Conservation (phyloP, 2,329 filamentous ascomycete species). For the Fusarium mundagurra region DNA sequence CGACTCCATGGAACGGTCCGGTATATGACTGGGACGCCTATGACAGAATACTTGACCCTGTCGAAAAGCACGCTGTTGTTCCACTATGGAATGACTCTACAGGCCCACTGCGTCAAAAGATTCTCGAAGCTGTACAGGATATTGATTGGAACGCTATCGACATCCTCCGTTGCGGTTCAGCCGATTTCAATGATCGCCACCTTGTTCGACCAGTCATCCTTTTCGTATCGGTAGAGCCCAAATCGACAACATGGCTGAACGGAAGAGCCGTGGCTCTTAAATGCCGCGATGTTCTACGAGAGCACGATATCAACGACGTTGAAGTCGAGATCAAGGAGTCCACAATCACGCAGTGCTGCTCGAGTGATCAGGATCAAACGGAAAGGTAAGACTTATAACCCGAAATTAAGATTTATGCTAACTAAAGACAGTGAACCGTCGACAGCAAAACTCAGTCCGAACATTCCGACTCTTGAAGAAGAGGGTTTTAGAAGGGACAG, state of each 20-base stretch:
- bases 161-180: not conserved
- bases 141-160: not conserved
- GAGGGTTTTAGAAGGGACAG: not conserved
- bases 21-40: not conserved
- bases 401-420: accelerated
- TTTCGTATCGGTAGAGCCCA: not conserved
- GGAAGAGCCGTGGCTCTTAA: not conserved
- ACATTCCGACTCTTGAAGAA: not conserved
- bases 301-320: not conserved
- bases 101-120: not conserved
- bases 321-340: not conserved
- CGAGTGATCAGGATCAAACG: not conserved
- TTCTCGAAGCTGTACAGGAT: not conserved
- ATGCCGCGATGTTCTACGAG: not conserved
- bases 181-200: not conserved
- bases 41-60: not conserved
- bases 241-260: not conserved
- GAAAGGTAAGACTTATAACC: not conserved
- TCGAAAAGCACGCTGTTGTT: not conserved
- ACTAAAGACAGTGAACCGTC: not conserved
- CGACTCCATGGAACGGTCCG: not conserved
- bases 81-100: not conserved
- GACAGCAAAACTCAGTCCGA: not conserved
- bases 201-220: not conserved
- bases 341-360: not conserved